Evolutionary conservation across 805 yeast genomes (phyloP).

Genomic region (Saturnispora gosingensis): DNA sequence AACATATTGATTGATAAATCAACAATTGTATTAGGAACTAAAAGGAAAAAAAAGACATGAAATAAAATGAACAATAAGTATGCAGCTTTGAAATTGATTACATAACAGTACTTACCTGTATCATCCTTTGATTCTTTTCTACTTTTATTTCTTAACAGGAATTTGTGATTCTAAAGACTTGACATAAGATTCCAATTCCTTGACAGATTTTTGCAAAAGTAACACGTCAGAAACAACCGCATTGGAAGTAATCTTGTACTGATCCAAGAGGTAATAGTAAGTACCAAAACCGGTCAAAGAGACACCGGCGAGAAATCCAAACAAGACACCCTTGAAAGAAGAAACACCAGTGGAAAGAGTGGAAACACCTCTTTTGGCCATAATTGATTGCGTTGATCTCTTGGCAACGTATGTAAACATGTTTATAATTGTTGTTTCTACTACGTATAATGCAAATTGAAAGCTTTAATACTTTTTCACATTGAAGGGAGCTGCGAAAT

Average conservation of each 20-base stretch:
- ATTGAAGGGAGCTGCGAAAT: neutral
- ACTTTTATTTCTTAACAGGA: neutral
- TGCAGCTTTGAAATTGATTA: neutral
- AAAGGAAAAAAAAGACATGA: neutral
- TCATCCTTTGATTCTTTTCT: neutral
- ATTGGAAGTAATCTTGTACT: constrained; percentile 63
- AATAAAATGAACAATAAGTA: neutral
- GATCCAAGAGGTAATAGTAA: constrained; percentile 70
- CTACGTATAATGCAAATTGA: neutral
- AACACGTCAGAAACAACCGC: constrained; percentile 70
- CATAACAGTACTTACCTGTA: neutral
- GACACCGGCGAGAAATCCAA: constrained; percentile 76
- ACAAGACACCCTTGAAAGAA: constrained; percentile 36
- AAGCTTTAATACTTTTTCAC: neutral
- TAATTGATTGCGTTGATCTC: constrained; percentile 8
- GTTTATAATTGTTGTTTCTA: neutral
- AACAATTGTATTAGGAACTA: neutral
- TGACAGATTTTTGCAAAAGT: constrained; percentile 48
- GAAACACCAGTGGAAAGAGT: constrained; percentile 8
- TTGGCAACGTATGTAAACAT: constrained; percentile 17
- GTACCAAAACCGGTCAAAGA: constrained; percentile 65
- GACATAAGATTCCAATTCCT: constrained; percentile 14
- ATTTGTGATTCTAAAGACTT: constrained; percentile 42
- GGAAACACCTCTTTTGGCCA: constrained; percentile 9
- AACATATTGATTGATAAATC: neutral